Conservation (phyloP, 2,329 filamentous ascomycete species). For the Catunica adiposa region DNA sequence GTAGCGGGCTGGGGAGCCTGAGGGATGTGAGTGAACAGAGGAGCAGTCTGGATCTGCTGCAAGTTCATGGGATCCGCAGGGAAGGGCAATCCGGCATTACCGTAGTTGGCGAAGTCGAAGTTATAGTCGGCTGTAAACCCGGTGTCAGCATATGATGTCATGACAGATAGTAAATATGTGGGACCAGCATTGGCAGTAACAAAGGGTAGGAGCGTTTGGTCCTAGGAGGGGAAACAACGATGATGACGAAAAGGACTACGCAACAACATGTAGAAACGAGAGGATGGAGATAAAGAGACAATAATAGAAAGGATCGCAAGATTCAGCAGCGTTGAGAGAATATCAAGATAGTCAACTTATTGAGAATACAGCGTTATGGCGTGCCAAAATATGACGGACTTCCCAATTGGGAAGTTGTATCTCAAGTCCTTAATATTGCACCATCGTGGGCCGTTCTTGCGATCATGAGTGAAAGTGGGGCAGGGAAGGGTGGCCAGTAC, state of each 20-base stretch:
- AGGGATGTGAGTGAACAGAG: conserved; percentile 27
- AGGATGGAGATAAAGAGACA: conserved; percentile 21
- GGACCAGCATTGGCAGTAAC: neutral
- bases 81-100: conserved; percentile 1
- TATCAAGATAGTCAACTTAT: conserved; percentile 10
- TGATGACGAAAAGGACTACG: neutral
- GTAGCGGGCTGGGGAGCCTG: conserved; percentile 16
- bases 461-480: conserved; percentile 19
- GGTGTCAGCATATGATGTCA: conserved; percentile 13
- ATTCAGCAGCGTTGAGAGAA: neutral
- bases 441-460: conserved; percentile 30
- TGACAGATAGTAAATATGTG: neutral
- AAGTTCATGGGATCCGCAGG: conserved; percentile 20
- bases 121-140: conserved; percentile 11
- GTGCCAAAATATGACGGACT: conserved; percentile 12
- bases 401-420: conserved; percentile 6
- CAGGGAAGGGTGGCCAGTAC: neutral
- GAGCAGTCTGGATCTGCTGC: conserved; percentile 37
- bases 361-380: too few species aligned
- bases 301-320: neutral
- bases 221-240: neutral
- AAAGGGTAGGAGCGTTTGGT: neutral
- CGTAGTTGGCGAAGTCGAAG: conserved; percentile 28
- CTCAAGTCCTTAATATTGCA: conserved; percentile 44
- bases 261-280: neutral